Percentiles rank a stretch among this genome's conserved stretches.
Evolutionary conservation across 805 yeast species (phyloP).

Genomic region (Cyberlindnera maritima): DNA sequence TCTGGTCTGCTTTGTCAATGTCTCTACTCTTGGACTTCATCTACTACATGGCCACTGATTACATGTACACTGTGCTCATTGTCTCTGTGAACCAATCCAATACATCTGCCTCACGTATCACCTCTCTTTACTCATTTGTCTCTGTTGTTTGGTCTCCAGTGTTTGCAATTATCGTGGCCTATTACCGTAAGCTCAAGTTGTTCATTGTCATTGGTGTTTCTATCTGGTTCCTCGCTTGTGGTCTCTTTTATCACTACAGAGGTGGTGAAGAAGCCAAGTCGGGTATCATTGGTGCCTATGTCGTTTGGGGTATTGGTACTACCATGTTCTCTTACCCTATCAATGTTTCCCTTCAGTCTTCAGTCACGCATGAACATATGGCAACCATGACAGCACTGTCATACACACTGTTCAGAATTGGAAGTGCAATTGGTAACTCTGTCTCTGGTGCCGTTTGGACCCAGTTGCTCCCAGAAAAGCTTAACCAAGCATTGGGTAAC

Average conservation of each 20-base stretch:
- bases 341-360: constrained; percentile 60
- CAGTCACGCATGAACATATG: constrained; percentile 64
- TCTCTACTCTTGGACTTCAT: constrained; percentile 58
- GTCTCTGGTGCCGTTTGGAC: constrained; percentile 76
- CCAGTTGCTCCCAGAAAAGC: constrained; percentile 48
- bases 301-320: constrained; percentile 67
- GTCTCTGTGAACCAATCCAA: constrained; percentile 60
- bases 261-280: constrained; percentile 45
- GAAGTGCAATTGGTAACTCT: constrained; percentile 61
- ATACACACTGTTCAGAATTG: constrained; percentile 56
- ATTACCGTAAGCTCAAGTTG: constrained; percentile 48
- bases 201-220: constrained; percentile 58
- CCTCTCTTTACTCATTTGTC: constrained; percentile 58
- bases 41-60: constrained; percentile 70
- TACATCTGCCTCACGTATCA: constrained; percentile 62
- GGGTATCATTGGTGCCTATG: constrained; percentile 66
- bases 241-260: constrained; percentile 55
- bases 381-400: constrained; percentile 60
- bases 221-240: constrained; percentile 60
- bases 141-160: constrained; percentile 56
- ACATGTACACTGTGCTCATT: constrained; percentile 60
- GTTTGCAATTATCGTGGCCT: constrained; percentile 50
- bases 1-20: constrained; percentile 66
- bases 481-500: constrained; percentile 33
- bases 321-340: constrained; percentile 67